Base-by-base conservation (phyloP, 495 filamentous ascomycete genomes). In the Staphylotrichum longicolle region DNA sequence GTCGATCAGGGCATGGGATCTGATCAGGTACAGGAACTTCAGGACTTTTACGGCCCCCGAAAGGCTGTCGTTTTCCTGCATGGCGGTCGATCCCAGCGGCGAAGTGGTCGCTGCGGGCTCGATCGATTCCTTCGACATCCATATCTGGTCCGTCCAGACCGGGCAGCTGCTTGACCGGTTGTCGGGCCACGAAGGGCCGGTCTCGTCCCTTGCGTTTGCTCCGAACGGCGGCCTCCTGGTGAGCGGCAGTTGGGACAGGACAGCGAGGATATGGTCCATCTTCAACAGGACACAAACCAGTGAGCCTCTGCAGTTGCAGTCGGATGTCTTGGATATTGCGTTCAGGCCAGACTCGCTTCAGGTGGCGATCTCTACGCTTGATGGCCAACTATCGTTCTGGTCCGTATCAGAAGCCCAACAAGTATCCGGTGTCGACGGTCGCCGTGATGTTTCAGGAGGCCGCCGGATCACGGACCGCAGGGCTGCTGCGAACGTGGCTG, bases 141-240 rank as follows among this genome's bases (percentile, higher is more conserved):
- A 98, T 69, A 87, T 97, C 46, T 98, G 94, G 94, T 96, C 91
- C 41, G 94, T 98, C 15, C 95, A 98, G 72, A 98, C 94, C 4
- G 94, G 94, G 9, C 94, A 98, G 72, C 80, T 98, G 49, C 84
- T 98, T 5, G 94, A 98, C 68, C 87, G 88, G 61, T 81, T 98
- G 12, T 81, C 92, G 8, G 94, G 95, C 8, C 94, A 98, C 66
- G 94, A 98, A 74, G 94, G 93, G 0, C 94, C 95, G 10, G 86
- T 98, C 14, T 89, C 90, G 6, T 87, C 88, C 3, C 77, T 98
- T 30, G 85, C 90, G 4, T 98, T 98, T 69, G 87, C 92, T 14
- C 89, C 92, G 0, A 87, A 94, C 70, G 92, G 93, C 34, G 84
- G 85, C 50, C 83, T 85, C 51, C 75, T 98, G 49, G 87, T 91